phyloP scores from a whole-genome alignment of 2,329 filamentous ascomycete species.

The Incumbomyces delicatus region DNA sequence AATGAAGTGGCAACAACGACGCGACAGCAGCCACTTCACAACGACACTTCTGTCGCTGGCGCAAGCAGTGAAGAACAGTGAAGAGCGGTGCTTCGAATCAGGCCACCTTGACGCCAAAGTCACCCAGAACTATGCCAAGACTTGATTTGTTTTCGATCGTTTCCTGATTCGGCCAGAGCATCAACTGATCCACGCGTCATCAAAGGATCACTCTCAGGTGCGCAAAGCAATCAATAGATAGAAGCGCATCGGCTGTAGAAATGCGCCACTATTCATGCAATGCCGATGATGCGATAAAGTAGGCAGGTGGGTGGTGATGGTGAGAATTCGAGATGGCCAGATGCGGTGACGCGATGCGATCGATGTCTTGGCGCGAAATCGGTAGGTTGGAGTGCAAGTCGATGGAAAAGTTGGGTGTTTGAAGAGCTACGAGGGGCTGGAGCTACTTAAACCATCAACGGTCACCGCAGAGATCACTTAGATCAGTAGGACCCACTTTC shows the following conservation, averaged over 20 bases:
- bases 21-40: not conserved
- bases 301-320: not conserved
- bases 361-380: slow-evolving; percentile 5
- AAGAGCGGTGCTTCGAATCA: not conserved
- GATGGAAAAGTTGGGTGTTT: slow-evolving; percentile 5
- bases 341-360: not conserved
- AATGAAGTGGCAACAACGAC: slow-evolving; percentile 20
- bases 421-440: slow-evolving; percentile 3
- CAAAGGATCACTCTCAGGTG: not conserved
- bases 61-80: no score
- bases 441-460: slow-evolving; percentile 5
- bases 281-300: not conserved
- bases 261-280: not conserved
- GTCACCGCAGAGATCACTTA: not conserved
- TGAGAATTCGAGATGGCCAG: slow-evolving; percentile 2
- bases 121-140: slow-evolving; percentile 4
- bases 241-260: not conserved
- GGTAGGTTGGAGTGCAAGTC: slow-evolving; percentile 2
- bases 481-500: slow-evolving; percentile 1
- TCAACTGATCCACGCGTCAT: slow-evolving; percentile 7
- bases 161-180: not conserved
- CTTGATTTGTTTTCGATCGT: not conserved
- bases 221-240: not conserved
- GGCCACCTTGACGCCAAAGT: slow-evolving; percentile 5
- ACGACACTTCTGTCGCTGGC: not conserved